Conservation (phyloP, 2,329 filamentous ascomycete genomes). For the Talaromyces sp. region DNA sequence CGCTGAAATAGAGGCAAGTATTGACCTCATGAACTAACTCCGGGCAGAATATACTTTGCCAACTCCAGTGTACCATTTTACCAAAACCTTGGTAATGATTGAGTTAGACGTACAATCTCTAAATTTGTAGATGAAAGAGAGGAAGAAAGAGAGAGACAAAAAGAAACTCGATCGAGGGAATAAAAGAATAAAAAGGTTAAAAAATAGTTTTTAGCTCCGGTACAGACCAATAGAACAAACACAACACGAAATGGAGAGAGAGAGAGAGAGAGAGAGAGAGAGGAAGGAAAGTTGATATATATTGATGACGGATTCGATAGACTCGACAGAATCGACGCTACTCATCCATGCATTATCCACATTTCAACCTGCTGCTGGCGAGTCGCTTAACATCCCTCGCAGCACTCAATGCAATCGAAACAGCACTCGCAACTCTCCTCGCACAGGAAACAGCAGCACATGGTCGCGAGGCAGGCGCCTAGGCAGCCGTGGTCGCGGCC, state of each 20-base stretch:
- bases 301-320: background rate
- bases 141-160: background rate
- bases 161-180: background rate
- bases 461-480: constrained; percentile 49
- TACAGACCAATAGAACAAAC: background rate
- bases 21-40: background rate
- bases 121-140: too few relatives aligned
- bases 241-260: background rate
- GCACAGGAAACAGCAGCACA: constrained; percentile 64
- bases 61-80: background rate
- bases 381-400: constrained; percentile 34
- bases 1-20: background rate
- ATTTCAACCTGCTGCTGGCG: background rate
- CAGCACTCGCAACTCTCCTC: constrained; percentile 64
- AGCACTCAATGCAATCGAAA: constrained; percentile 58
- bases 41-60: background rate
- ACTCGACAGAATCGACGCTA: background rate
- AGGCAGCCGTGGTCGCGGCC: constrained; percentile 52
- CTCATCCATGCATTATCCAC: background rate
- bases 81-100: background rate
- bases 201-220: background rate
- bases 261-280: background rate
- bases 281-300: background rate
- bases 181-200: background rate
- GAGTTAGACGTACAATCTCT: background rate